Base-by-base conservation (phyloP, 768 basidiomycete genomes). In the Mycena rosella region DNA sequence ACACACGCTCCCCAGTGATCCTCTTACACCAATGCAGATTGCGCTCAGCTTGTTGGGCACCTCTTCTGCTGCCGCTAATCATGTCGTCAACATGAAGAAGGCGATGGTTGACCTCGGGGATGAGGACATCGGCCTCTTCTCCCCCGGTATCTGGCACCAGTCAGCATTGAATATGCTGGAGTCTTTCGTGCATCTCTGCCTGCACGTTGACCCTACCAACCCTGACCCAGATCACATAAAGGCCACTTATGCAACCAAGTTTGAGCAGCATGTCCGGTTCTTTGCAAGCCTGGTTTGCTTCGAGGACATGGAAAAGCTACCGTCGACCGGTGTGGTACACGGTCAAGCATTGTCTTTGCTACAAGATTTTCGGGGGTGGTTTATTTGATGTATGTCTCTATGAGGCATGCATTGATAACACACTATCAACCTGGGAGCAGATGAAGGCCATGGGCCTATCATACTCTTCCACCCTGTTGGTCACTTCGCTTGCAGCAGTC, bases 321-420 rank as follows among this genome's bases (percentile, higher is more conserved):
- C n/a, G n/a, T n/a, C n/a, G n/a, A n/a, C n/a, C 44, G 11, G 27
- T 66, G 11, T 66, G 65, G 65, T 54, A 48, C 32, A 30, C 42
- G 2, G 44, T 60, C 0, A 59, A 66, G n/a, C n/a, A n/a, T n/a
- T n/a, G n/a, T n/a, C 58, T 66, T 1, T 52, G 65, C 10, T 55
- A 63, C 26, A 22, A 22, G 48, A 45, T 59, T 32, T 40, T 59
- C 22, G n/a, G 14, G 5, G 42, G 17, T 9, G 26, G 27, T 8
- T 2, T 36, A 0, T 29, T 44, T 14, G 64, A 65, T 38, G 17
- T 8, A 0, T 0, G 15, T 0, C 26, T 18, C n/a, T 65, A 48
- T 11, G 56, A 52, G 17, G 6, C 55, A 18, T 20, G 30, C 24
- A 26, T 53, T 5, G 27, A 47, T 7, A 34, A 44, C 42, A 52